Evolutionary conservation across 495 filamentous ascomycete genomes (phyloP), one percentile per base, ranked within the genome.

Genomic region (Penicillium simplicissimum): DNA sequence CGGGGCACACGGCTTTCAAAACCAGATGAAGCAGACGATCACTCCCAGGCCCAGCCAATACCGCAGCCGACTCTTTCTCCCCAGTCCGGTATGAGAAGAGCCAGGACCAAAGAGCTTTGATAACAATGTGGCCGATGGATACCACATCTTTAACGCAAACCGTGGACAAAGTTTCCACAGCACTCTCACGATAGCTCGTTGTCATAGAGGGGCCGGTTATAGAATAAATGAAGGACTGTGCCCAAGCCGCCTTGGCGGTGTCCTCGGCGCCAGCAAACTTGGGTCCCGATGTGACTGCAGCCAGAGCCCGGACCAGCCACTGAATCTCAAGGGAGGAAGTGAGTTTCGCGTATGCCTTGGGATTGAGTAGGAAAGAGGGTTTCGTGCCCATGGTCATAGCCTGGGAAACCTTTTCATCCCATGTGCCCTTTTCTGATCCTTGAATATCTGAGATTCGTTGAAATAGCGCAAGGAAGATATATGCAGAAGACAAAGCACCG

Each of bases 61-160:
- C 71, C 1, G 92, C 87, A 13, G 90, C 85, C 57, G 84, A 88
- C 56, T 97, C 95, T 66, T 91, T 96, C 33, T 93, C 90, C 0
- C 76, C 82, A 1, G 79, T 71, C 48, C 90, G 86, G 10, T 85
- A 70, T 19, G 83, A 78, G 55, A 86, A 75, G 17, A 88, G 78
- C 94, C 95, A 98, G 36, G 81, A 80, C 95, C 96, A 98, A 15
- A 97, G 70, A 10, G 88, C 92, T 53, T 81, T 77, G 34, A 91
- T 76, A 9, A 96, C 76, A 49, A 85, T 72, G 15, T 76, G 76
- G 0, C 86, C 83, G 23, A 93, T 81, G 15, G 76, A 61, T 23
- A 63, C 72, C 11, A 87, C 81, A 60, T 85, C 67, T 58, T 77
- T 63, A 42, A 80, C 58, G 67, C 93, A 90, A 17, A 87, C 77